These are phyloP conservation scores for Penicillium crystallinum DNA, from an alignment of 495 filamentous ascomycete species.

Conservation along the genomic window DNA sequence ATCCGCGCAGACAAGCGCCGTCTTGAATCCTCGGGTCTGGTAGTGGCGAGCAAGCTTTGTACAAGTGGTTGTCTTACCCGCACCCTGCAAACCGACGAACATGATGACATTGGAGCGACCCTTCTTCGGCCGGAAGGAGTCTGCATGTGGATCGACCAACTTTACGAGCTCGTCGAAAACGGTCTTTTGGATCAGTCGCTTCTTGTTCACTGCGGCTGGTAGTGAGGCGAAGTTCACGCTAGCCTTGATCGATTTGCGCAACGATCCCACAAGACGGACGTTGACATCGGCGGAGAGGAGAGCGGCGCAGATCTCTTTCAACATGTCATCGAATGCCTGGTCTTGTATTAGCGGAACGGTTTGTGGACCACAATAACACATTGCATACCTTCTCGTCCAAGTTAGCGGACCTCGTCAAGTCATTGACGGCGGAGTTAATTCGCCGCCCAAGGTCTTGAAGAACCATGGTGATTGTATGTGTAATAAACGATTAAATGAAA, in stretches of 20 bases:
- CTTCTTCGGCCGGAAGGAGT: slow-evolving; percentile 96
- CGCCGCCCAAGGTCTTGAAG: slow-evolving; percentile 97
- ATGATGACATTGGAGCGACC: slow-evolving; percentile 95
- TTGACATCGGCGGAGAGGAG: slow-evolving; percentile 96
- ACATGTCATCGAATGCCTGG: slow-evolving; percentile 94
- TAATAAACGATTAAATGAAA: slow-evolving; percentile 4
- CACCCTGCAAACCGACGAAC: slow-evolving; percentile 97
- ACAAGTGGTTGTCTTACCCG: slow-evolving; percentile 96
- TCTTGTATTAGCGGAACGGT: slow-evolving; percentile 8
- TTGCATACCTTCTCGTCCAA: slow-evolving; percentile 85
- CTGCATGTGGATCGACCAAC: slow-evolving; percentile 92
- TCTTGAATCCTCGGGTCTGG: slow-evolving; percentile 87
- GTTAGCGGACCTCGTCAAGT: slow-evolving; percentile 84
- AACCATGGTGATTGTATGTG: slow-evolving; percentile 62
- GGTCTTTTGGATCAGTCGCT: slow-evolving; percentile 93
- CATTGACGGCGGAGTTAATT: slow-evolving; percentile 93
- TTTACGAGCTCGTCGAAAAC: slow-evolving; percentile 96
- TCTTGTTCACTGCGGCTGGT: slow-evolving; percentile 88
- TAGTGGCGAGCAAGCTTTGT: slow-evolving; percentile 97
- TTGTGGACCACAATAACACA: background rate
- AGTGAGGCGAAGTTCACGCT: slow-evolving; percentile 92
- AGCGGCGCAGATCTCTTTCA: slow-evolving; percentile 93
- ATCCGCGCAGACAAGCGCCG: slow-evolving; percentile 93
- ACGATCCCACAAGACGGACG: slow-evolving; percentile 82
- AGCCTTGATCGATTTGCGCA: slow-evolving; percentile 87